Evolutionary conservation across 2,329 filamentous ascomycete species (phyloP).

Genomic region (Fusarium camptoceras): DNA sequence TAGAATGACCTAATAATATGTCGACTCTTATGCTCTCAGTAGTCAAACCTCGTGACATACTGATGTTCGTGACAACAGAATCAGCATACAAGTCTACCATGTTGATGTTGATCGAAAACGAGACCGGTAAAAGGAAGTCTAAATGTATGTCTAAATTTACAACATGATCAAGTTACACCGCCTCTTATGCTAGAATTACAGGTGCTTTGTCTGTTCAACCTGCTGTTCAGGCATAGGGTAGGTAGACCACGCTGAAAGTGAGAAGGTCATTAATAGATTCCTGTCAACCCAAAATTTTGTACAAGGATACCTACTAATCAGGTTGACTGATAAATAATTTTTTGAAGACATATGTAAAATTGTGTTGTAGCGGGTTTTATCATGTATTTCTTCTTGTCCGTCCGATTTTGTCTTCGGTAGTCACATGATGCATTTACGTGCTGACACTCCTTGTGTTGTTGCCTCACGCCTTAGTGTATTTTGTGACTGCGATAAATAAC

Average conservation of each 20-base stretch:
- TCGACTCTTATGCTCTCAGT: not conserved
- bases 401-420: not conserved
- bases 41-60: too few relatives aligned
- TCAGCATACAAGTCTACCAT: not conserved
- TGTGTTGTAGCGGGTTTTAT: not conserved
- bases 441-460: not conserved
- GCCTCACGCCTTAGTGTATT: not conserved
- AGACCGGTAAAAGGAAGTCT: too few relatives aligned
- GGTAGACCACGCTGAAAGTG: not conserved
- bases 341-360: not conserved
- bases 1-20: not conserved
- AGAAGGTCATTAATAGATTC: not conserved
- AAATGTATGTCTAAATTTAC: not conserved
- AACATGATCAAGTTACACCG: not conserved
- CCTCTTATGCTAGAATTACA: not conserved
- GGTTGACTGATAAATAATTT: not conserved
- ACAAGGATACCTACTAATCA: not conserved
- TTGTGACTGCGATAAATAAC: not conserved
- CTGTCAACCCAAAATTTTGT: not conserved
- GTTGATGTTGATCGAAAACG: rapidly evolving
- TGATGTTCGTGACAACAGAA: too few relatives aligned
- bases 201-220: not conserved
- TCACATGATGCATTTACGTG: not conserved
- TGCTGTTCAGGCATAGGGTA: not conserved
- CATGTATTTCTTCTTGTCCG: not conserved